These are phyloP conservation scores for Pogostemon cablin DNA, from an alignment of 257 asterid genomes.

Conservation along the genomic window DNA sequence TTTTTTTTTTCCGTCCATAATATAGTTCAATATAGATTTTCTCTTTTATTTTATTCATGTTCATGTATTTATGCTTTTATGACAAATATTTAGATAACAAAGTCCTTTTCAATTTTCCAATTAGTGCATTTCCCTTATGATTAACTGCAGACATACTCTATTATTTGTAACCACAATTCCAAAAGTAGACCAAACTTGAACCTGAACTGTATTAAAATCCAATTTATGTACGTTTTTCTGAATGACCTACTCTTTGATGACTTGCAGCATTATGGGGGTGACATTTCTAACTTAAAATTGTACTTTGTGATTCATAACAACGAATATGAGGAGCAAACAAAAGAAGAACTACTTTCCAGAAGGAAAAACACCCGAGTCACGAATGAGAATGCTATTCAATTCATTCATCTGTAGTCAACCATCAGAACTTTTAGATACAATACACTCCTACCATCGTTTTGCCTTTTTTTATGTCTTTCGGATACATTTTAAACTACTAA, in stretches of 20 bases:
- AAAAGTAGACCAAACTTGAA: neutral
- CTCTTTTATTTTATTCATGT: neutral
- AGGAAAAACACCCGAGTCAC: constrained; percentile 83
- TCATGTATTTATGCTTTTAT: constrained; percentile 3
- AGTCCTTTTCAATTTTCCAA: constrained; percentile 12
- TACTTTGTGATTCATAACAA: constrained; percentile 86
- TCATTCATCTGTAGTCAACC: constrained; percentile 95
- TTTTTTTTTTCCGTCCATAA: neutral
- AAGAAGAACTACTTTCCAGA: constrained; percentile 88
- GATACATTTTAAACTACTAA: too few relatives aligned
- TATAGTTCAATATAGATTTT: neutral
- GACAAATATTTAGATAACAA: constrained; percentile 1
- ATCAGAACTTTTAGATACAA: constrained; percentile 82
- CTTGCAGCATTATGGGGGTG: constrained; percentile 78
- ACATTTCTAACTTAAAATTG: constrained; percentile 76
- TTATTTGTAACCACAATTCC: too few relatives aligned
- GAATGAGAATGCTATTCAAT: constrained; percentile 87
- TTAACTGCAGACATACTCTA: neutral
- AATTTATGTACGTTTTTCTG: constrained; percentile 15
- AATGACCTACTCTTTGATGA: constrained; percentile 32
- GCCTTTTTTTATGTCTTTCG: too few relatives aligned
- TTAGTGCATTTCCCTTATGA: constrained; percentile 2
- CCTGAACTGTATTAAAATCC: constrained; percentile 20
- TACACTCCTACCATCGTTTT: neutral
- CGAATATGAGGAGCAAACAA: constrained; percentile 95